Conservation (phyloP, 1,139 yeast species). For the Pichia sp. region DNA sequence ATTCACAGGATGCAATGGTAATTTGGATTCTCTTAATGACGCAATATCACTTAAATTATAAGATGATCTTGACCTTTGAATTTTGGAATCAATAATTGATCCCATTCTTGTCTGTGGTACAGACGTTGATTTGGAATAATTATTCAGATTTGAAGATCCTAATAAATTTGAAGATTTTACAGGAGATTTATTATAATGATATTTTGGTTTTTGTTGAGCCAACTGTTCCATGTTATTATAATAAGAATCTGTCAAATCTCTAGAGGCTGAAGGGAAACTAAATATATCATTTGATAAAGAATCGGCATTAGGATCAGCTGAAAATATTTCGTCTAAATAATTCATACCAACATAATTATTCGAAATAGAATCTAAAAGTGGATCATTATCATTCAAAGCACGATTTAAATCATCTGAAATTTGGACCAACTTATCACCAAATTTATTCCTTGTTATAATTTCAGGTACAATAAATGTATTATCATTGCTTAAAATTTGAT, state of each 20-base stretch:
- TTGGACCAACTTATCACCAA: conserved; percentile 26
- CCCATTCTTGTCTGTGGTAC: conserved; percentile 8
- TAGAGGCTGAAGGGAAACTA: not conserved
- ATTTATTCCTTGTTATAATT: conserved; percentile 21
- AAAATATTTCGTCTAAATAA: conserved; percentile 8
- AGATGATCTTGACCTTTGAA: conserved; percentile 29
- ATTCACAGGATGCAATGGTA: not conserved
- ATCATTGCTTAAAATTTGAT: not conserved
- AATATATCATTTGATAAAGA: conserved; percentile 9
- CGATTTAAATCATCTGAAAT: conserved; percentile 8
- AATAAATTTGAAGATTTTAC: not conserved
- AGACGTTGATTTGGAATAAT: conserved; percentile 3
- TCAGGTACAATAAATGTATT: conserved; percentile 23
- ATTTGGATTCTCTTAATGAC: conserved; percentile 21
- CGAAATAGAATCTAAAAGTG: conserved; percentile 3
- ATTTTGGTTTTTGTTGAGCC: conserved; percentile 4
- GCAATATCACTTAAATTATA: conserved; percentile 30
- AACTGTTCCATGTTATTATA: conserved; percentile 3
- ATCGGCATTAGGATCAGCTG: conserved; percentile 11
- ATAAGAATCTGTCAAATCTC: not conserved
- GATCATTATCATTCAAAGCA: not conserved
- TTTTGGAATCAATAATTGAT: conserved; percentile 11
- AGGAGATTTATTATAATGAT: not conserved
- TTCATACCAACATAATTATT: conserved; percentile 1
- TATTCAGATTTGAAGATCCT: not conserved